Conservation (phyloP, 1,284 basidiomycete genomes). For the Termitomyces sp. region DNA sequence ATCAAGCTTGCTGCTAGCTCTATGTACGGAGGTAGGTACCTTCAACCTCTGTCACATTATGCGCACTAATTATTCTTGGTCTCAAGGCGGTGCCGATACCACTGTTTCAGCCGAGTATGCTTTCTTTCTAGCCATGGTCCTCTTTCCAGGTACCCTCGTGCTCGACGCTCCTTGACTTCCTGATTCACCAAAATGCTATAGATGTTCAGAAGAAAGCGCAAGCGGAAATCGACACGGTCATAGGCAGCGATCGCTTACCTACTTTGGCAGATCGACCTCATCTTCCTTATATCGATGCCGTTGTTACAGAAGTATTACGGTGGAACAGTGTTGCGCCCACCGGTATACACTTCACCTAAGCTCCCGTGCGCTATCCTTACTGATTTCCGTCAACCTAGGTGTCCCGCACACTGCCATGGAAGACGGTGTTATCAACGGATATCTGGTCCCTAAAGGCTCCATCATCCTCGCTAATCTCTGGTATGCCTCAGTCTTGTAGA, state of each 20-base stretch:
- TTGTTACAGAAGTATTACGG: conserved; percentile 38
- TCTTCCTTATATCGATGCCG: conserved; percentile 36
- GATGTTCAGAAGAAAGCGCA: conserved; percentile 39
- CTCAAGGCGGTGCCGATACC: conserved; percentile 33
- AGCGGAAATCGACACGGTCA: conserved; percentile 36
- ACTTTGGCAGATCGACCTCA: conserved; percentile 31
- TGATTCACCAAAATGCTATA: conserved; percentile 10
- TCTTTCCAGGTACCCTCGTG: conserved; percentile 31
- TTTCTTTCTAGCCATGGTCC: conserved; percentile 39
- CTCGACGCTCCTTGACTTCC: conserved; percentile 7
- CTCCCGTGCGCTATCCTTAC: neutral
- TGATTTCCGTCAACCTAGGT: conserved; percentile 20
- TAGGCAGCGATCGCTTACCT: conserved; percentile 37
- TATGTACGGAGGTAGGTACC: conserved; percentile 33
- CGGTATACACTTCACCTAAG: conserved; percentile 14
- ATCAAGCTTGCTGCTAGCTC: conserved; percentile 36
- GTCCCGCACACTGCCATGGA: conserved; percentile 31
- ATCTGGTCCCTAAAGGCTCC: conserved; percentile 34
- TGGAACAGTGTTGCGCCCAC: conserved; percentile 34
- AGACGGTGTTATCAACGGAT: conserved; percentile 32
- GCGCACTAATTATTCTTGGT: neutral
- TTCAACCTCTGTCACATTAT: neutral
- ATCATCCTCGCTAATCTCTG: conserved; percentile 27
- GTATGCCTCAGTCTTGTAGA: conserved; percentile 10
- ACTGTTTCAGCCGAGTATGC: conserved; percentile 36